These are phyloP conservation scores for Calocera viscosa DNA, from an alignment of 768 basidiomycete genomes.

Conservation along the genomic window DNA sequence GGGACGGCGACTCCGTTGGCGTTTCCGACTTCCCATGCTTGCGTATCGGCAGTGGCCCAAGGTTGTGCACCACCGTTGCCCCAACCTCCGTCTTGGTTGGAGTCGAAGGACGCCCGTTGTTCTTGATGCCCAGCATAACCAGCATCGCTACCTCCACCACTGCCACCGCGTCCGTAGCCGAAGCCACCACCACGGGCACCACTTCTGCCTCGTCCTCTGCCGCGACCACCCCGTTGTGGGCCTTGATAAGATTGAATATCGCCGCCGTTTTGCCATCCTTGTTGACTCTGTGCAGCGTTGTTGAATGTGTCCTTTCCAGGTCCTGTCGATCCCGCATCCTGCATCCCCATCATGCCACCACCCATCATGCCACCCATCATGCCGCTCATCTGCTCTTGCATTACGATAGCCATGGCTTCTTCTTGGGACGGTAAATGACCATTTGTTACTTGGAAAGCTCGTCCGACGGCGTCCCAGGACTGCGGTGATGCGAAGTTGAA, in stretches of 20 bases:
- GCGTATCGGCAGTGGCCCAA: constrained; percentile 24
- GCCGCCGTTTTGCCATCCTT: constrained; percentile 7
- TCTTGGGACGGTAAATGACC: constrained; percentile 59
- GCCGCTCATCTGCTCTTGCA: constrained; percentile 29
- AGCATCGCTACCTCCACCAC: constrained; percentile 22
- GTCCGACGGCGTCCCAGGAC: constrained; percentile 71
- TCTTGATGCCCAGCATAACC: not conserved
- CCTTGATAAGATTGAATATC: constrained; percentile 27
- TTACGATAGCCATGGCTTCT: constrained; percentile 61
- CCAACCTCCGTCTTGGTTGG: constrained; percentile 16
- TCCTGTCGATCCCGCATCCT: constrained; percentile 18
- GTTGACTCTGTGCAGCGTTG: not conserved
- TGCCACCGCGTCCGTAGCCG: constrained; percentile 39
- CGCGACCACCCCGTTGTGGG: constrained; percentile 28
- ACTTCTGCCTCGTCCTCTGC: constrained; percentile 27
- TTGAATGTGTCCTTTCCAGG: not conserved
- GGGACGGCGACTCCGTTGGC: not conserved
- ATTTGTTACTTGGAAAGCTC: constrained; percentile 60
- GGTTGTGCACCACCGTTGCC: constrained; percentile 26
- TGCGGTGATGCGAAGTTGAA: constrained; percentile 63
- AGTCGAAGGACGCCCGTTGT: not conserved
- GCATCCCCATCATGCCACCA: constrained; percentile 7
- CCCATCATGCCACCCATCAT: constrained; percentile 21
- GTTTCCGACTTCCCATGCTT: constrained; percentile 27
- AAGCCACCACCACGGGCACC: constrained; percentile 25